Conservation (phyloP, 306 rosid species). For the Quercus alba region DNA sequence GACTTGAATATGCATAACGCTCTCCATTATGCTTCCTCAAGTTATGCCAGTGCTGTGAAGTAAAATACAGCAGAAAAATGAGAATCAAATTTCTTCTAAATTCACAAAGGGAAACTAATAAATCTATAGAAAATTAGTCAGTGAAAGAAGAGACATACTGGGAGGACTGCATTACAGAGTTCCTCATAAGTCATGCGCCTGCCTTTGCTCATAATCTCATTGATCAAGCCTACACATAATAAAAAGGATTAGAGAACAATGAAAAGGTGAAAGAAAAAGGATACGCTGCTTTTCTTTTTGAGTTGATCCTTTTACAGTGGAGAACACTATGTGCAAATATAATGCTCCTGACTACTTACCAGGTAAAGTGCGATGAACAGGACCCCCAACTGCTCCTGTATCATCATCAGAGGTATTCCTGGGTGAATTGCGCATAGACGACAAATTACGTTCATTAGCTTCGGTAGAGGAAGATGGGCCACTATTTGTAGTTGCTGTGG, state of each 20-base stretch:
- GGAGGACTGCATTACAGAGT: slow-evolving; percentile 90
- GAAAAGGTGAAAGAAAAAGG: background rate
- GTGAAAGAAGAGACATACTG: slow-evolving; percentile 51
- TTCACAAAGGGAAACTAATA: background rate
- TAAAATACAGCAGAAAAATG: slow-evolving; percentile 20
- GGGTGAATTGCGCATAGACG: slow-evolving; percentile 62
- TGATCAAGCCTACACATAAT: slow-evolving; percentile 68
- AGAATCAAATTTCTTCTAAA: slow-evolving; percentile 3
- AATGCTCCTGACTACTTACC: slow-evolving; percentile 49
- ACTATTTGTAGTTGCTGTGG: slow-evolving; percentile 60
- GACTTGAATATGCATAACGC: slow-evolving; percentile 96
- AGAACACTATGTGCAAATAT: background rate
- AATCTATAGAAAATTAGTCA: slow-evolving; percentile 10
- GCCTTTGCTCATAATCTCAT: slow-evolving; percentile 96
- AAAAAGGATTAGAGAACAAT: slow-evolving; percentile 24
- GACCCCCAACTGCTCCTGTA: slow-evolving; percentile 63
- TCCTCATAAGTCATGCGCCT: slow-evolving; percentile 88
- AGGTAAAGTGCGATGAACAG: slow-evolving; percentile 87
- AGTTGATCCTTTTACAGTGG: background rate
- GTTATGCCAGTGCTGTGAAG: slow-evolving; percentile 88
- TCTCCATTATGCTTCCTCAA: slow-evolving; percentile 98
- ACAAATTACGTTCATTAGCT: slow-evolving; percentile 59
- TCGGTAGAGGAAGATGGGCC: slow-evolving; percentile 62
- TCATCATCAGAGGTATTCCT: slow-evolving; percentile 83
- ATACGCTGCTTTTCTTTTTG: background rate